These are phyloP conservation scores for Perilla frutescens DNA, from an alignment of 257 asterid species.

Conservation along the genomic window DNA sequence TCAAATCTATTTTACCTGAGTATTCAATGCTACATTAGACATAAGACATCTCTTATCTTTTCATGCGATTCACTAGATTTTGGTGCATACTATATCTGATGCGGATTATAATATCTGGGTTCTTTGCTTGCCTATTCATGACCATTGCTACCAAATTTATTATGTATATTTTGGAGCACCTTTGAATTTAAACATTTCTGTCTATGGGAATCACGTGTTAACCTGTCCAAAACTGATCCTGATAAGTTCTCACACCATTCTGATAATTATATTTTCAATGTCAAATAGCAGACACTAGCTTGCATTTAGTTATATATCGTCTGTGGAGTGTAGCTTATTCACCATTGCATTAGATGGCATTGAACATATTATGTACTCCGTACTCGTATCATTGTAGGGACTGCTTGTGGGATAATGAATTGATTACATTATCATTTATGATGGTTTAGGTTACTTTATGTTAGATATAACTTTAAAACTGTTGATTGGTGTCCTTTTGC, in stretches of 20 bases:
- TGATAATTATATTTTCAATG: slow-evolving; percentile 10
- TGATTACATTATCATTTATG: slow-evolving; percentile 7
- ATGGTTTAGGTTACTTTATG: neutral
- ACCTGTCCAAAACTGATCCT: neutral
- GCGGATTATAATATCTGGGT: neutral
- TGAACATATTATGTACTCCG: neutral
- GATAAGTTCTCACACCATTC: neutral
- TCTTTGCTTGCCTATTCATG: slow-evolving; percentile 15
- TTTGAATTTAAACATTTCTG: neutral
- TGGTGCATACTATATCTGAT: slow-evolving; percentile 9
- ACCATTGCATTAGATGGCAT: slow-evolving; percentile 2
- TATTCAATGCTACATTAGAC: neutral
- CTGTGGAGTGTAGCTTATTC: slow-evolving; percentile 21
- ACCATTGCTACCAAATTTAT: neutral
- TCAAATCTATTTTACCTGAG: neutral
- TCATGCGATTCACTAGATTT: neutral
- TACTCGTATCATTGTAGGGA: neutral
- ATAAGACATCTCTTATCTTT: slow-evolving; percentile 1
- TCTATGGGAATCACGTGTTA: neutral
- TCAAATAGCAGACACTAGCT: neutral
- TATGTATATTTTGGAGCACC: neutral
- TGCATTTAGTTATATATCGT: slow-evolving; percentile 7
- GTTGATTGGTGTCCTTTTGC: neutral
- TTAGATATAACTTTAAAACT: neutral
- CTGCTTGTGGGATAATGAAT: slow-evolving; percentile 9